These are phyloP conservation scores for Monotropa hypopitys DNA, from an alignment of 179 eudicot genomes.

Conservation along the genomic window DNA sequence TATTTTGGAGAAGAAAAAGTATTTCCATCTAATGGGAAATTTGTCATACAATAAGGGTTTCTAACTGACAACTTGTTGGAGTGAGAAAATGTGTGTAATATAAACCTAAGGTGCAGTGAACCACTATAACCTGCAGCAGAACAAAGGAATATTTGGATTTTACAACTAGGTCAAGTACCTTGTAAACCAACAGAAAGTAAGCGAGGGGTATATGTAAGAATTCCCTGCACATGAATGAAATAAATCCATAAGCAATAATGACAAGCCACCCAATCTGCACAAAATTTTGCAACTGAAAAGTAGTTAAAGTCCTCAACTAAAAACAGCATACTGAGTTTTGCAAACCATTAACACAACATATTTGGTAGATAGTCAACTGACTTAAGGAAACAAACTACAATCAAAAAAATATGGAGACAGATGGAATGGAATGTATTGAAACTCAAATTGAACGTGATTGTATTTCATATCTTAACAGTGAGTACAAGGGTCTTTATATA, in stretches of 20 bases:
- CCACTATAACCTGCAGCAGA: background rate
- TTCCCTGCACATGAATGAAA: conserved; percentile 48
- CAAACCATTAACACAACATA: background rate
- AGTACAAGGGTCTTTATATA: too few species aligned
- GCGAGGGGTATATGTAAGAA: conserved; percentile 83
- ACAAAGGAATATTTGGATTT: background rate
- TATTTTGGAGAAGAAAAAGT: background rate
- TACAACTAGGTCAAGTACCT: conserved; percentile 33
- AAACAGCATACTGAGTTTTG: background rate
- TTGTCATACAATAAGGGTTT: background rate
- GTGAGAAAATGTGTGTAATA: background rate
- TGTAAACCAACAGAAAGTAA: conserved; percentile 59
- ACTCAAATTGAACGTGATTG: too few species aligned
- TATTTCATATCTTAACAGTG: too few species aligned
- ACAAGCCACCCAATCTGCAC: background rate
- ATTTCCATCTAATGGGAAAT: background rate
- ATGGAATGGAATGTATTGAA: background rate
- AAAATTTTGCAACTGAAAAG: background rate
- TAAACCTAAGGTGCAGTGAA: background rate
- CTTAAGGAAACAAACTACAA: background rate
- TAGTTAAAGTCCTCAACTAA: background rate
- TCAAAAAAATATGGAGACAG: background rate
- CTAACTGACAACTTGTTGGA: background rate
- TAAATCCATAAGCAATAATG: background rate
- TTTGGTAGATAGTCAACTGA: background rate